Evolutionary conservation across 345 rosid species (phyloP).

Genomic region (Dovyalis caffra): DNA sequence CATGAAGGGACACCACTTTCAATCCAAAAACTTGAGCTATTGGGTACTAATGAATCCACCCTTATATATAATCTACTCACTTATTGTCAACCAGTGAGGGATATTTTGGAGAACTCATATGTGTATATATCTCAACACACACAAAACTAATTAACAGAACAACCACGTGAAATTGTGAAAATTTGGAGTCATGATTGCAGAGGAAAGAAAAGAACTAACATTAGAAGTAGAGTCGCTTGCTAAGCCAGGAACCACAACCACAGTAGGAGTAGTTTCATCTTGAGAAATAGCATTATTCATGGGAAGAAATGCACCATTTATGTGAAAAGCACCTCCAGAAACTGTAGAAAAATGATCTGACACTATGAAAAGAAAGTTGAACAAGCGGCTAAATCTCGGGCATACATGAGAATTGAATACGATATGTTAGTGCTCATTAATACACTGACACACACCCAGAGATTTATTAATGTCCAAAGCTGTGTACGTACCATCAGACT

Average conservation of each 20-base stretch:
- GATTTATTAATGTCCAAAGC: background rate
- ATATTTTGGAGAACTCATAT: too few species aligned
- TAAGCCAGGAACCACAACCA: slow-evolving; percentile 66
- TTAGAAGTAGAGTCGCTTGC: slow-evolving; percentile 67
- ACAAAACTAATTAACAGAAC: background rate
- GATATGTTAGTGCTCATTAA: background rate
- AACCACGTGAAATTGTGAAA: background rate
- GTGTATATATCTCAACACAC: background rate
- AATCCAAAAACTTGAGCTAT: background rate
- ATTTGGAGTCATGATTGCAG: background rate
- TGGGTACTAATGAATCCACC: background rate
- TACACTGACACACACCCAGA: background rate
- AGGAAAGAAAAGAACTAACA: slow-evolving; percentile 33
- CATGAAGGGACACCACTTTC: background rate
- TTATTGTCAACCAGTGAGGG: too few species aligned
- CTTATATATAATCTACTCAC: background rate
- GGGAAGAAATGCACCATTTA: too few species aligned
- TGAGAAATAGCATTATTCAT: slow-evolving; percentile 27
- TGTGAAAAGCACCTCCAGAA: slow-evolving; percentile 22
- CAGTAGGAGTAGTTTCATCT: slow-evolving; percentile 56
- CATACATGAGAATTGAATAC: background rate
- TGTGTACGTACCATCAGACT: slow-evolving; percentile 49
- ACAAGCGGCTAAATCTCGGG: background rate
- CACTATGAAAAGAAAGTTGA: background rate
- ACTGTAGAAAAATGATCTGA: slow-evolving; percentile 24